Conservation (phyloP, 441 rosid species). For the Rhodomyrtus psidioides region DNA sequence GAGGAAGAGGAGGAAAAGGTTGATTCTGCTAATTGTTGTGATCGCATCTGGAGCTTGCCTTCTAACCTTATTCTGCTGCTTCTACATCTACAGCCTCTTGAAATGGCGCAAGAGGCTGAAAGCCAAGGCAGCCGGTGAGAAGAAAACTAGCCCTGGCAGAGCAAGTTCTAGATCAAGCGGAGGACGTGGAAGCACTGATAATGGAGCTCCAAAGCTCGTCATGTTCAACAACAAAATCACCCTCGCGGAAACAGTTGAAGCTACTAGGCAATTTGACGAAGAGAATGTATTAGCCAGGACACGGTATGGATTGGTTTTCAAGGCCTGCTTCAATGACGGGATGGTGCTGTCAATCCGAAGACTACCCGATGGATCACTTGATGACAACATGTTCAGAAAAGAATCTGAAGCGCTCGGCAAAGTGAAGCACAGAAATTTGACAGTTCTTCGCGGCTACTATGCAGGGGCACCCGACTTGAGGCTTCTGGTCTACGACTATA, state of each 20-base stretch:
- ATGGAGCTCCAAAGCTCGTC: conserved; percentile 82
- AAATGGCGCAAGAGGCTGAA: conserved; percentile 79
- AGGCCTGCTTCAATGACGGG: conserved; percentile 13
- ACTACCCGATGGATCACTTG: neutral
- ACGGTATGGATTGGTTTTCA: conserved; percentile 12
- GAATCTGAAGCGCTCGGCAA: conserved; percentile 8
- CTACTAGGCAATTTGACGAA: conserved; percentile 85
- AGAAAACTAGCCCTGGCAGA: conserved; percentile 84
- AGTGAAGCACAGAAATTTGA: conserved; percentile 13
- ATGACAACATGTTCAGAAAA: conserved; percentile 8
- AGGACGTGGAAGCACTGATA: conserved; percentile 76
- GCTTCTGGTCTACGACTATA: conserved; percentile 6
- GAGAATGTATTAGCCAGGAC: conserved; percentile 90
- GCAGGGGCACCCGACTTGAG: conserved; percentile 7
- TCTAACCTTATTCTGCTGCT: conserved; percentile 73
- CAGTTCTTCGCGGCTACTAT: conserved; percentile 6
- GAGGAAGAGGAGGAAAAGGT: conserved; percentile 40
- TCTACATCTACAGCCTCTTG: conserved; percentile 71
- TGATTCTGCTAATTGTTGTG: conserved; percentile 51
- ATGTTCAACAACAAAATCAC: conserved; percentile 96
- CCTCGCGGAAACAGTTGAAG: conserved; percentile 80
- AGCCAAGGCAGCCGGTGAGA: conserved; percentile 64
- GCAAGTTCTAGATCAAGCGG: conserved; percentile 79
- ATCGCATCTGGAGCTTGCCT: conserved; percentile 54
- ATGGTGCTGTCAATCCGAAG: conserved; percentile 10